Conservation (phyloP, 176 grass and related monocot species). For the Puccinellia tenuiflora region DNA sequence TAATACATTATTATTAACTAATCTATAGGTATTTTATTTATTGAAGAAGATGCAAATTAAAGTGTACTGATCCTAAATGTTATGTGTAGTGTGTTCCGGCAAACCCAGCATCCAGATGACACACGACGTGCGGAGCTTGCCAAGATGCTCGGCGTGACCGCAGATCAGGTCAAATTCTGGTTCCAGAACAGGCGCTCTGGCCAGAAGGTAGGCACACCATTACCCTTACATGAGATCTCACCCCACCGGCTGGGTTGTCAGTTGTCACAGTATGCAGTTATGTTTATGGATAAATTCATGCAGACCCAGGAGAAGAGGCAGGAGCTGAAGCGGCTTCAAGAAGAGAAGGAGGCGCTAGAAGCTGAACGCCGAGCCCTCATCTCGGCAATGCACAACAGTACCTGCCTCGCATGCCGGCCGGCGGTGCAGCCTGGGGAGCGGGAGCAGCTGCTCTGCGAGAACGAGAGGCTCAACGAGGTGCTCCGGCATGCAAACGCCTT, state of each 20-base stretch:
- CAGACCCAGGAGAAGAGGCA: neutral
- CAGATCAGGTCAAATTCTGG: slow-evolving; percentile 10
- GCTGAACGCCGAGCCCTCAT: neutral
- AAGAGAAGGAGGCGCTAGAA: neutral
- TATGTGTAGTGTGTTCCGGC: neutral
- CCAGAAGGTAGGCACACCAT: neutral
- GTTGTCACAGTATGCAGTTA: no score
- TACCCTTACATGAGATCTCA: neutral
- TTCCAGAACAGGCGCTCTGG: slow-evolving; percentile 29
- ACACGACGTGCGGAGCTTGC: neutral
- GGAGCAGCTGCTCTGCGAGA: neutral
- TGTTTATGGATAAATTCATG: neutral
- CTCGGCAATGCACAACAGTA: neutral
- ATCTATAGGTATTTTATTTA: neutral
- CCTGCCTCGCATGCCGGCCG: neutral
- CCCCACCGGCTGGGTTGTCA: no score
- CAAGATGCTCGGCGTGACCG: neutral
- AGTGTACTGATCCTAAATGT: neutral
- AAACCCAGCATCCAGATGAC: neutral
- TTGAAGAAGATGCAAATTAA: no score
- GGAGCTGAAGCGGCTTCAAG: neutral
- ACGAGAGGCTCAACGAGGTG: neutral
- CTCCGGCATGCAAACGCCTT: no score
- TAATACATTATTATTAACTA: neutral
- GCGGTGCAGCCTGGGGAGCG: neutral